phyloP scores from a whole-genome alignment of 2,329 filamentous ascomycete species.

The Peltaster fructicola region DNA sequence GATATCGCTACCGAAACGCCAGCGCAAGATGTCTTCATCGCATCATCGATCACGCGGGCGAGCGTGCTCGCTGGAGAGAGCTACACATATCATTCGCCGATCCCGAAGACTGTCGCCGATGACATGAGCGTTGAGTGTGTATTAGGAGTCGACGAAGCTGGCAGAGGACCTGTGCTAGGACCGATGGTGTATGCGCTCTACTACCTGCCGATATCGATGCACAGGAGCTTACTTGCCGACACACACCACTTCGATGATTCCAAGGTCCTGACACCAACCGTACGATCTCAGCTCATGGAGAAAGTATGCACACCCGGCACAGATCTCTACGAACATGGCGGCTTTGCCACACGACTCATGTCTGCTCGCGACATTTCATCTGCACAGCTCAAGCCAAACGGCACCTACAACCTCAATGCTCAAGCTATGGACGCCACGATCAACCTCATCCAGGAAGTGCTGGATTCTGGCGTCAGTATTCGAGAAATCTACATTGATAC shows the following conservation, averaged over 20 bases:
- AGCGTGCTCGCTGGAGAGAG: slow-evolving; percentile 26
- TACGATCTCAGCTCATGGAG: slow-evolving; percentile 55
- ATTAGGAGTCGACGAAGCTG: slow-evolving; percentile 84
- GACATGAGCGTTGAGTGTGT: slow-evolving; percentile 45
- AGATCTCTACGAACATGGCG: slow-evolving; percentile 46
- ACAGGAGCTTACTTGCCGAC: slow-evolving; percentile 56
- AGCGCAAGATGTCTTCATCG: slow-evolving; percentile 24
- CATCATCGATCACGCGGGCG: slow-evolving; percentile 26
- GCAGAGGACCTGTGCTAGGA: slow-evolving; percentile 73
- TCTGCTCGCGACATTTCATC: slow-evolving; percentile 71
- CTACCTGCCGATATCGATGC: slow-evolving; percentile 47
- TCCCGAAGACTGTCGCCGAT: slow-evolving; percentile 19
- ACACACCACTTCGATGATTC: slow-evolving; percentile 87
- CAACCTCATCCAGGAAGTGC: slow-evolving; percentile 58
- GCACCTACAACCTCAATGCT: slow-evolving; percentile 77
- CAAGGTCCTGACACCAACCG: slow-evolving; percentile 69
- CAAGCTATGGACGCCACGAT: slow-evolving; percentile 90
- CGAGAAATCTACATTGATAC: slow-evolving; percentile 90
- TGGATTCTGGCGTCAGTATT: slow-evolving; percentile 63
- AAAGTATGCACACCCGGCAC: slow-evolving; percentile 49
- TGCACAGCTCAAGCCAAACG: slow-evolving; percentile 50
- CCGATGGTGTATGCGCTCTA: slow-evolving; percentile 55
- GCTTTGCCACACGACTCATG: slow-evolving; percentile 68
- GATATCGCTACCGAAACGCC: slow-evolving; percentile 19
- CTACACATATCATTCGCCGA: slow-evolving; percentile 30